phyloP scores from a whole-genome alignment of 805 yeast genomes.

The Schwanniomyces polymorphus region DNA sequence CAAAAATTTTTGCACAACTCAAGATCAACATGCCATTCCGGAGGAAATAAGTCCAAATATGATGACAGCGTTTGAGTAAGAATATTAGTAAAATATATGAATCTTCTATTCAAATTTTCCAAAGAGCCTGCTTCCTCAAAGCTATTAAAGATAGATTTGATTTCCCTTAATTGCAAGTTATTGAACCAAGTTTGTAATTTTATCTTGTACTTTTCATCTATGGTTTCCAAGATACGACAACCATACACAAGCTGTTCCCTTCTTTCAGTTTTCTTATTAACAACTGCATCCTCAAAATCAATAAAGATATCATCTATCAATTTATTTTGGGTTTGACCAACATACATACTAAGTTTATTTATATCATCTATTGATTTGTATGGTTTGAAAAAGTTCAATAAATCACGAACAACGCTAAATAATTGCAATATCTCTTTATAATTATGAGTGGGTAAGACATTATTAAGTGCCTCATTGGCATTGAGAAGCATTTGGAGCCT shows the following conservation, averaged over 20 bases:
- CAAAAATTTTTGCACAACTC: slow-evolving; percentile 65
- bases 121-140: slow-evolving; percentile 93
- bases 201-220: slow-evolving; percentile 54
- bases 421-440: slow-evolving; percentile 59
- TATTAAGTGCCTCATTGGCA: slow-evolving; percentile 63
- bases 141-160: slow-evolving; percentile 69
- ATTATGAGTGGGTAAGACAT: slow-evolving; percentile 45
- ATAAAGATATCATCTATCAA: slow-evolving; percentile 68
- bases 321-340: slow-evolving; percentile 57
- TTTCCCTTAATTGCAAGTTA: slow-evolving; percentile 67
- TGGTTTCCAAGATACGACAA: slow-evolving; percentile 68
- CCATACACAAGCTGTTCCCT: slow-evolving; percentile 52
- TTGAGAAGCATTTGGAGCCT: slow-evolving; percentile 82
- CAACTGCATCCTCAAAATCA: slow-evolving; percentile 60
- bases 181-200: slow-evolving; percentile 75
- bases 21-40: slow-evolving; percentile 67
- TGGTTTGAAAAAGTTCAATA: slow-evolving; percentile 70
- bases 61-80: slow-evolving; percentile 57
- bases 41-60: slow-evolving; percentile 60
- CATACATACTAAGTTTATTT: slow-evolving; percentile 59
- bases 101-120: slow-evolving; percentile 82
- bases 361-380: slow-evolving; percentile 84
- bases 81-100: slow-evolving; percentile 74
- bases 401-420: slow-evolving; percentile 70
- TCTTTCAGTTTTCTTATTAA: slow-evolving; percentile 22